Evolutionary conservation across 2,329 filamentous ascomycete species (phyloP).

Genomic region (Aspergillus candidus): DNA sequence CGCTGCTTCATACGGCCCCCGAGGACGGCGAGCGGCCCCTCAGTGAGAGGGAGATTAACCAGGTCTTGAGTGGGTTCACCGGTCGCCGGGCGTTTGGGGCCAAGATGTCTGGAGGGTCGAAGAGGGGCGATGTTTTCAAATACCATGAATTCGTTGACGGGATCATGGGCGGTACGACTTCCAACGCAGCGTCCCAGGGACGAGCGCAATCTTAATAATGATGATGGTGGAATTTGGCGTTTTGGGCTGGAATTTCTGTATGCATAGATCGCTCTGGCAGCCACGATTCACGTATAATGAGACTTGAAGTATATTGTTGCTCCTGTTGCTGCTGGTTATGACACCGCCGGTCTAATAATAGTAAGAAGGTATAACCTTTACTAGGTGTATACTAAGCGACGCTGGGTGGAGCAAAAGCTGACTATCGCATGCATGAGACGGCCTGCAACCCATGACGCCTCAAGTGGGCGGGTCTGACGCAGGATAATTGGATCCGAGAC

Average conservation of each 20-base stretch:
- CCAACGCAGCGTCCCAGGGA: constrained; percentile 23
- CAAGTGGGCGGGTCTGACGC: not conserved
- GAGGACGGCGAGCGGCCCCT: constrained; percentile 62
- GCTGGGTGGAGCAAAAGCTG: too few relatives aligned
- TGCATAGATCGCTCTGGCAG: constrained; percentile 2
- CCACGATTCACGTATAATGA: not conserved
- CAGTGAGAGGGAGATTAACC: constrained; percentile 71
- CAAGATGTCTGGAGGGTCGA: constrained; percentile 46
- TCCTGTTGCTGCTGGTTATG: too few relatives aligned
- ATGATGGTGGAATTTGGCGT: constrained; percentile 6
- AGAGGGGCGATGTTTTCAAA: constrained; percentile 80
- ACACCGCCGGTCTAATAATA: too few relatives aligned
- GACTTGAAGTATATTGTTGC: not conserved
- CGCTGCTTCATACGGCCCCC: constrained; percentile 72
- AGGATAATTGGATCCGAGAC: not conserved
- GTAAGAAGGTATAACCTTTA: too few relatives aligned
- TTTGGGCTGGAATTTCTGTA: constrained; percentile 2
- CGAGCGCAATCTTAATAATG: constrained; percentile 13
- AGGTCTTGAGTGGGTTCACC: constrained; percentile 79
- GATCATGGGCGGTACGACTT: constrained; percentile 49
- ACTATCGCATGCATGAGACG: too few relatives aligned
- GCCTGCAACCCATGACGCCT: not conserved
- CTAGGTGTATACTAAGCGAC: too few relatives aligned
- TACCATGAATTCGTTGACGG: constrained; percentile 87
- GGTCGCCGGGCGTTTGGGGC: constrained; percentile 71